Percentiles rank a stretch among this genome's conserved stretches.
These are phyloP conservation scores for Cryptosporidium bovis DNA, from an alignment of 169 alveolate genomes.

Conservation along the genomic window DNA sequence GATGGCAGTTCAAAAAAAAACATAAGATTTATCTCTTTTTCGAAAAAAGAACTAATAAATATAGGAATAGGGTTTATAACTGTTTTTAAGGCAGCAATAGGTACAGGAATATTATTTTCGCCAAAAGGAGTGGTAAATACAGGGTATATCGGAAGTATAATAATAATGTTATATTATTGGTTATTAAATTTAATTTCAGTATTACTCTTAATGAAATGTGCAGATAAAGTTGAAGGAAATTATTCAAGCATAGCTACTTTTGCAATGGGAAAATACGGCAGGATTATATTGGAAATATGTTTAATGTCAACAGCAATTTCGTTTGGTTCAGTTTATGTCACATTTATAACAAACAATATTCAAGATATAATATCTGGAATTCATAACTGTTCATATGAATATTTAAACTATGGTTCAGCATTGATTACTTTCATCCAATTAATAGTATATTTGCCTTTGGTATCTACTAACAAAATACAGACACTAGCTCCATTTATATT, in stretches of 20 bases:
- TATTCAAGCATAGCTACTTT: conserved; percentile 55
- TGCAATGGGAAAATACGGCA: conserved; percentile 67
- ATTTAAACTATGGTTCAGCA: conserved; percentile 43
- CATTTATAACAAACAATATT: conserved; percentile 66
- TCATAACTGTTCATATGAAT: conserved; percentile 43
- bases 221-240: conserved; percentile 37
- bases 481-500: conserved; percentile 52
- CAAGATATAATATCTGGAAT: conserved; percentile 69
- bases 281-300: conserved; percentile 23
- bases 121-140: conserved; percentile 68
- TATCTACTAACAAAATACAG: conserved; percentile 29
- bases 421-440: conserved; percentile 45
- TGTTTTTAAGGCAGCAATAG: conserved; percentile 71
- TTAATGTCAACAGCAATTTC: conserved; percentile 65
- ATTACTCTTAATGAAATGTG: conserved; percentile 38
- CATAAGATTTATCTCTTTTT: neutral
- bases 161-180: conserved; percentile 66
- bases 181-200: conserved; percentile 40
- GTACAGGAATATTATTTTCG: conserved; percentile 70
- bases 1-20: neutral
- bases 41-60: conserved; percentile 7
- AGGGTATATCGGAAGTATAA: conserved; percentile 47
- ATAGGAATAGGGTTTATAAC: conserved; percentile 64
- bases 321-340: conserved; percentile 41
- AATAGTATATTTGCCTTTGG: conserved; percentile 44